Base-by-base conservation (phyloP, 768 basidiomycete genomes). In the Leccinum subtestaceum region DNA sequence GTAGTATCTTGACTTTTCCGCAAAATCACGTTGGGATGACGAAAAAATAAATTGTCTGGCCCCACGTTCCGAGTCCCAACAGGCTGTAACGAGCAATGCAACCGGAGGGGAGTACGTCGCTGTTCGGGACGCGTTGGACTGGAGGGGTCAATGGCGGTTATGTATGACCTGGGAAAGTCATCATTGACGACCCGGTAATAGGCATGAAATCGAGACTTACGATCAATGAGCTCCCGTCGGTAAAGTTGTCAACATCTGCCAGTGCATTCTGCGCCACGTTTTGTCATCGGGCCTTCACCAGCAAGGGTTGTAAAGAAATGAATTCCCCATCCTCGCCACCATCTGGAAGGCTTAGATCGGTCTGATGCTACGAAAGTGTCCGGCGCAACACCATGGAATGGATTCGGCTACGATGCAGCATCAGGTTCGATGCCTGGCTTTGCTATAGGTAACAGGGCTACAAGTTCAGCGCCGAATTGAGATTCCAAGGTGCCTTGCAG, bases 261-360 rank as follows among this genome's bases (percentile, higher is more conserved):
- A 32, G 32, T 17, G 38, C 38, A n/a, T 40, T 40, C 38, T 40
- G 38, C 8, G 38, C 17, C 3, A n/a, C 17, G 17, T 17, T 8
- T n/a, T 40, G 17, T 40, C 7, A n/a, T 40, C 82, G 77, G 25
- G 73, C 73, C 40, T 76, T 70, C 52, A 81, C 76, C 11, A 84
- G 74, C 43, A 84, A 73, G 1, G 82, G 84, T 53, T 80, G 78
- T 12, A 83, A 31, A 3, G 82, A 80, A 34, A 82, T 67, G 53
- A 78, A 62, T 62, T 80, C 74, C 9, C 78, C 77, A 48, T 77
- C 71, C 57, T 75, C 72, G 13, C 79, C 80, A 27, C 79, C 78
- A 52, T 80, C 78, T 34, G 73, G 69, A 9, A 80, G 51, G 34
- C 57, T 60, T 0, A 80, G 66, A 23, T 75, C 59, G 9, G 57